These are phyloP conservation scores for Neopestalotiopsis clavispora DNA, from an alignment of 2,329 filamentous ascomycete genomes.

Conservation along the genomic window DNA sequence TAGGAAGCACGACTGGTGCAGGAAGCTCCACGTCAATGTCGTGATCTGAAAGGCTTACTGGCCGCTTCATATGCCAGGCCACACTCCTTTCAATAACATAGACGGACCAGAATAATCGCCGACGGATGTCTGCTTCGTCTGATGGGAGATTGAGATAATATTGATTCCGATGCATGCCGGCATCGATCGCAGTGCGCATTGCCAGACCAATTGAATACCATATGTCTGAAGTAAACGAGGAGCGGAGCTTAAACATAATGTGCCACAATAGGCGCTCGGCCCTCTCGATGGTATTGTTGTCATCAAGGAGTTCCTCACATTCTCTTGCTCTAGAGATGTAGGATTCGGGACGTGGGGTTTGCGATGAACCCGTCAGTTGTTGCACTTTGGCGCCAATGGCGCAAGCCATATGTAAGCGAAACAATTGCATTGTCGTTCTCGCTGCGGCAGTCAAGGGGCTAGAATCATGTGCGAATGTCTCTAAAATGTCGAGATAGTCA, in stretches of 20 bases:
- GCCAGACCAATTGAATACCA: background rate
- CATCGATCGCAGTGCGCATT: background rate
- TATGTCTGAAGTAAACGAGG: background rate
- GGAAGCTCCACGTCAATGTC: background rate
- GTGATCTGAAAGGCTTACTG: background rate
- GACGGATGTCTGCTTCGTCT: background rate
- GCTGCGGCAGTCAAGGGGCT: no score
- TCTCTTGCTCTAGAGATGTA: background rate
- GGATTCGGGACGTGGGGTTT: background rate
- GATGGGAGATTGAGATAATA: background rate
- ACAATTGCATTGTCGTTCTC: background rate
- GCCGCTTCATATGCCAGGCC: background rate
- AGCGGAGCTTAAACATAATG: background rate
- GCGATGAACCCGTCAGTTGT: background rate
- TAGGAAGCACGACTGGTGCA: background rate
- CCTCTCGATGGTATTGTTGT: background rate
- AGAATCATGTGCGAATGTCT: background rate
- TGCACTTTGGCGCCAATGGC: background rate
- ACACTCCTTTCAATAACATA: conserved; percentile 3
- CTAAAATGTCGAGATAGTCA: background rate
- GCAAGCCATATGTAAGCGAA: conserved; percentile 1
- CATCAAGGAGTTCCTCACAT: background rate
- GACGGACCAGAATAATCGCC: background rate
- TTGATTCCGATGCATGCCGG: background rate
- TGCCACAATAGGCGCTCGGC: background rate